These are phyloP conservation scores for Gilbertella persicaria DNA, from an alignment of 371 early-diverging fungal genomes.

Conservation along the genomic window DNA sequence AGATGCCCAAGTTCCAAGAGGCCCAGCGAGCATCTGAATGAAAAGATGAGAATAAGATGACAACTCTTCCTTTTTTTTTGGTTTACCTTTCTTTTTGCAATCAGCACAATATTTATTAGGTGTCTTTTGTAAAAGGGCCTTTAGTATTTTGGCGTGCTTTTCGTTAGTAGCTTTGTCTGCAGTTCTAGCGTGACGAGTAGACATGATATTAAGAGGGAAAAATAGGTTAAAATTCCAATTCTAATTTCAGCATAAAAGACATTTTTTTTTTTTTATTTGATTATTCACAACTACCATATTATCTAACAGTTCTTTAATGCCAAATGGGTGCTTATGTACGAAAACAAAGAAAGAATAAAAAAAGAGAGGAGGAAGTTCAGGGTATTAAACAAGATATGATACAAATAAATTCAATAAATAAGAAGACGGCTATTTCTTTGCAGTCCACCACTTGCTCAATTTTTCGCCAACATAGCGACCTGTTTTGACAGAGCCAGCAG, in stretches of 20 bases:
- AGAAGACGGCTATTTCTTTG: conserved; percentile 36
- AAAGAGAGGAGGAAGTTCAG: not conserved
- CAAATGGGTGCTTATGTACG: no score
- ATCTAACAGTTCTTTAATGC: no score
- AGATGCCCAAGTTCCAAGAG: conserved; percentile 84
- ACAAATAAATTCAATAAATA: not conserved
- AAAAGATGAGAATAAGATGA: not conserved
- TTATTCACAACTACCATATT: no score
- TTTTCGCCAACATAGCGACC: conserved; percentile 77
- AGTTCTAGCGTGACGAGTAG: conserved; percentile 74
- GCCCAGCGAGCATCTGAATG: conserved; percentile 85
- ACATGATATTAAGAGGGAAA: conserved; percentile 46
- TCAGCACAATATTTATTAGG: conserved; percentile 82
- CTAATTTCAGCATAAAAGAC: no score
- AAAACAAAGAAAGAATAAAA: not conserved
- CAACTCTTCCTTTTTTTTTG: not conserved
- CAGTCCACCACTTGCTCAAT: conserved; percentile 66
- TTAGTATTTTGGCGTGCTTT: conserved; percentile 67
- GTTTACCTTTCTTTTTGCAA: conserved; percentile 77
- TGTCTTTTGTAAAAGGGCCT: conserved; percentile 69
- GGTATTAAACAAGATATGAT: not conserved
- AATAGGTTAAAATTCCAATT: no score
- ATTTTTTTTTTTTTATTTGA: no score
- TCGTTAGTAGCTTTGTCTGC: conserved; percentile 76
- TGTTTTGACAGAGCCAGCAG: conserved; percentile 82